Conservation (phyloP, 1,139 yeast genomes). For the Pichia sp. region DNA sequence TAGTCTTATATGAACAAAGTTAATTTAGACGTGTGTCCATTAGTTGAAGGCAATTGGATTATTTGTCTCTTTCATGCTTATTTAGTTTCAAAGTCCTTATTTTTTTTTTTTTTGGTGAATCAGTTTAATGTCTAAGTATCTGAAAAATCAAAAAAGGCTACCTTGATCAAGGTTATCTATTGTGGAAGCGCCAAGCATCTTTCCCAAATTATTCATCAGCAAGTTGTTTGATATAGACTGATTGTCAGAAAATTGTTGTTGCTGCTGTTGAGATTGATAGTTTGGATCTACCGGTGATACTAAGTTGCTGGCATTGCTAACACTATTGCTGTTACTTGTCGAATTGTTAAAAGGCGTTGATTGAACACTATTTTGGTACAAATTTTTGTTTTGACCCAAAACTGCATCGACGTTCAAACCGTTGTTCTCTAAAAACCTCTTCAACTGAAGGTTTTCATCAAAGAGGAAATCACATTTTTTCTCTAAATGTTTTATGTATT, state of each 20-base stretch:
- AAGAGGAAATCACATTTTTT: constrained; percentile 36
- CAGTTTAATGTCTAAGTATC: too few relatives aligned
- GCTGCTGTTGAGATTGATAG: constrained; percentile 4
- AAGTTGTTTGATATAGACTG: constrained; percentile 28
- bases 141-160: too few relatives aligned
- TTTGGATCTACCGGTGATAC: constrained; percentile 10
- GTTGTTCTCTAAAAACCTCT: constrained; percentile 11
- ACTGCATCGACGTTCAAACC: constrained; percentile 3
- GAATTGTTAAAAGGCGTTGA: constrained; percentile 8
- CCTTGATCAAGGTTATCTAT: constrained; percentile 20
- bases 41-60: too few relatives aligned
- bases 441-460: constrained; percentile 37
- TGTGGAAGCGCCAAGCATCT: constrained; percentile 37
- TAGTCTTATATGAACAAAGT: too few relatives aligned
- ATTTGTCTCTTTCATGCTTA: too few relatives aligned
- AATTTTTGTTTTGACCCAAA: background rate
- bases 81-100: too few relatives aligned
- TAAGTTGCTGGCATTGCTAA: constrained; percentile 8
- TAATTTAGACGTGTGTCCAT: too few relatives aligned
- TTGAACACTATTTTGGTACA: background rate
- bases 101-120: too few relatives aligned
- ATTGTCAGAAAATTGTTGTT: constrained; percentile 13
- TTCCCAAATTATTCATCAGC: constrained; percentile 49
- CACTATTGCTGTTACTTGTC: constrained; percentile 6
- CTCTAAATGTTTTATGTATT: constrained; percentile 39